Percentiles rank a stretch among this genome's conserved stretches.
Evolutionary conservation across 106 monocot genomes (phyloP).

Genomic region (Apostasia shenzhenica): DNA sequence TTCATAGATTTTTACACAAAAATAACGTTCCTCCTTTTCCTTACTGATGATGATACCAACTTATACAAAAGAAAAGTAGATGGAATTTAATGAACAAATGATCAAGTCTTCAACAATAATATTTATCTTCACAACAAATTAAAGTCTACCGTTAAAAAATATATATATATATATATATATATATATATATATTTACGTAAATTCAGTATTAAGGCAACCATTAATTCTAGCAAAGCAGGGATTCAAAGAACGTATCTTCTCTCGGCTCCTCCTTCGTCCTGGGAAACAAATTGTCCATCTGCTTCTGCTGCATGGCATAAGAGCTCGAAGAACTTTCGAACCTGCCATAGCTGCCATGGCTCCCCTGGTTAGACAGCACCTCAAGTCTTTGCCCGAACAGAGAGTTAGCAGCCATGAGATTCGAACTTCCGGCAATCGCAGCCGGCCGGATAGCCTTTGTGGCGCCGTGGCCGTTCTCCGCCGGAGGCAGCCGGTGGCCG

Average conservation of each 20-base stretch:
- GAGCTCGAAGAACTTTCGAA: background rate
- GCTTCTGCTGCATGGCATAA: slow-evolving; percentile 1
- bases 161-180: too few relatives aligned
- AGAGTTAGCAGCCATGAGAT: slow-evolving; percentile 2
- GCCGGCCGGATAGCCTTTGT: slow-evolving; percentile 22
- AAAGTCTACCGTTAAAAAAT: too few relatives aligned
- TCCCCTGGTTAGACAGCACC: background rate
- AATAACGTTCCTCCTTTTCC: too few relatives aligned
- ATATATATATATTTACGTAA: too few relatives aligned
- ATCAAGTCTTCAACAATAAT: too few relatives aligned
- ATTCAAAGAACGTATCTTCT: slow-evolving; percentile 21
- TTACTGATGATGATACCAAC: too few relatives aligned
- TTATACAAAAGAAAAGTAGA: too few relatives aligned
- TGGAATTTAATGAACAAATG: too few relatives aligned
- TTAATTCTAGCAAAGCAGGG: slow-evolving; percentile 7
- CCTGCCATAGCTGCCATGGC: background rate
- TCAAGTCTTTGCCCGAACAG: background rate
- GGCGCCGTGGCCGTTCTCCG: background rate
- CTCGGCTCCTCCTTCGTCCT: slow-evolving; percentile 15
- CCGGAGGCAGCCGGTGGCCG: background rate
- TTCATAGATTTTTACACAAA: too few relatives aligned
- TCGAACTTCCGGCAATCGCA: slow-evolving; percentile 6
- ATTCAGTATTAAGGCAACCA: too few relatives aligned
- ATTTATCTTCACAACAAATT: too few relatives aligned
- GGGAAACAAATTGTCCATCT: background rate